A percentile compares a stretch with the other conserved stretches of the same genome.
phyloP scores from a whole-genome alignment of 306 rosid species.

The Spatholobus suberectus region DNA sequence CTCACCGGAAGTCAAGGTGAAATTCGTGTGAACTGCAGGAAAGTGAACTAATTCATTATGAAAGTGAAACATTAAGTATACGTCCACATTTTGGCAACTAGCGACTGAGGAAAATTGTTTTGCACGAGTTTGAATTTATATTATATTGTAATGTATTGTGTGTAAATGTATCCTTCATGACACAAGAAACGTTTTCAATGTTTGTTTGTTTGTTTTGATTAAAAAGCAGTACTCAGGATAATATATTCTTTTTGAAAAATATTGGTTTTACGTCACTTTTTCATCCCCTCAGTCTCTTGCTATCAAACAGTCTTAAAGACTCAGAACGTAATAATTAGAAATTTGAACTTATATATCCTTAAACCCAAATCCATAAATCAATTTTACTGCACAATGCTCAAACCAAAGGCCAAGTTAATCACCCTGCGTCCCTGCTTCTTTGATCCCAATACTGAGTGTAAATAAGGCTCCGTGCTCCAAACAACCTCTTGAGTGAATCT shows the following conservation, averaged over 20 bases:
- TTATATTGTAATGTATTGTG: neutral
- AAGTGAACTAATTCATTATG: constrained; percentile 30
- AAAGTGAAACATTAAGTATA: neutral
- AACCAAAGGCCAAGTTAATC: neutral
- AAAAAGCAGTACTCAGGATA: neutral
- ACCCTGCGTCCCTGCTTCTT: too few species aligned
- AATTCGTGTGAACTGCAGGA: constrained; percentile 55
- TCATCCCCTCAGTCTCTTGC: neutral
- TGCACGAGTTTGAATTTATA: neutral
- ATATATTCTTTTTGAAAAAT: neutral
- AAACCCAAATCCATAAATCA: too few species aligned
- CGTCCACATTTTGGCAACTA: neutral
- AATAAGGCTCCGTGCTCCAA: too few species aligned
- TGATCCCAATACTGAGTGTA: too few species aligned
- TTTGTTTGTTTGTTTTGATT: neutral
- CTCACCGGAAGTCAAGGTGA: constrained; percentile 51
- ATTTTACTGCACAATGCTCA: neutral
- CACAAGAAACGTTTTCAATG: neutral
- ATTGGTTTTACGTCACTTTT: neutral
- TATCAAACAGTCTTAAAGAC: neutral
- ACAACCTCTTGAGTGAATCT: too few species aligned
- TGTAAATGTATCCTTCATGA: neutral
- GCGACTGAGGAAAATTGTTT: neutral
- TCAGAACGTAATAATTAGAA: too few species aligned
- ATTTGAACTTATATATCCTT: neutral